Conservation (phyloP, 371 early-diverging fungal genomes). For the Mortierella sp. region DNA sequence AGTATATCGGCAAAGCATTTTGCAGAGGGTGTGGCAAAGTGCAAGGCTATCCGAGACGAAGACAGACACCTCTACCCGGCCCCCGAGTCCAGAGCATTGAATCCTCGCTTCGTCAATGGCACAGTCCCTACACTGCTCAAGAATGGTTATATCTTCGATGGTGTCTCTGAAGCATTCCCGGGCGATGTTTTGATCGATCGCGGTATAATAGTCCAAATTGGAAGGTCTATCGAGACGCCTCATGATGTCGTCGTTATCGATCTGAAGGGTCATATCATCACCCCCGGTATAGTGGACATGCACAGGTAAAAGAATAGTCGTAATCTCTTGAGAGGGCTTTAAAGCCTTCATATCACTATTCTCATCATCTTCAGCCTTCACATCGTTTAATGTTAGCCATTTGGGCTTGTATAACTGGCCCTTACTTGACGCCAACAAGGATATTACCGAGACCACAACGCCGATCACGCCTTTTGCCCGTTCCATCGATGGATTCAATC, state of each 20-base stretch:
- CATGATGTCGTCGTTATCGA: constrained; percentile 61
- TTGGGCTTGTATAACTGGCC: constrained; percentile 69
- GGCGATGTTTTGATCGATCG: constrained; percentile 65
- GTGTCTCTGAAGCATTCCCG: constrained; percentile 49
- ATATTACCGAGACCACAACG: constrained; percentile 74
- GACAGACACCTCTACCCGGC: constrained; percentile 40
- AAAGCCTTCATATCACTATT: neutral
- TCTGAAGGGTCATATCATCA: constrained; percentile 73
- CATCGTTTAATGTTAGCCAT: constrained; percentile 55
- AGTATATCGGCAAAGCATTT: constrained; percentile 61
- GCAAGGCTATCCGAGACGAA: constrained; percentile 44
- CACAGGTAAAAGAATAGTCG: constrained; percentile 62
- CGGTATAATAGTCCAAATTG: constrained; percentile 64
- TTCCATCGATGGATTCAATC: constrained; percentile 68
- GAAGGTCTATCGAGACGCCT: constrained; percentile 26
- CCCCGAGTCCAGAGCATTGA: constrained; percentile 49
- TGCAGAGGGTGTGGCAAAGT: constrained; percentile 57
- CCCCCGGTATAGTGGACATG: constrained; percentile 86
- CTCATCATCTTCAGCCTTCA: neutral
- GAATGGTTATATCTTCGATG: constrained; percentile 67
- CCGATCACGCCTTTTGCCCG: constrained; percentile 71
- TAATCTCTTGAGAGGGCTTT: neutral
- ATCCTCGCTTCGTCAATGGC: constrained; percentile 45
- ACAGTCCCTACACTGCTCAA: constrained; percentile 57
- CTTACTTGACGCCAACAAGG: constrained; percentile 59